phyloP scores from a whole-genome alignment of 2,329 filamentous ascomycete genomes.

The Exophiala sideris region DNA sequence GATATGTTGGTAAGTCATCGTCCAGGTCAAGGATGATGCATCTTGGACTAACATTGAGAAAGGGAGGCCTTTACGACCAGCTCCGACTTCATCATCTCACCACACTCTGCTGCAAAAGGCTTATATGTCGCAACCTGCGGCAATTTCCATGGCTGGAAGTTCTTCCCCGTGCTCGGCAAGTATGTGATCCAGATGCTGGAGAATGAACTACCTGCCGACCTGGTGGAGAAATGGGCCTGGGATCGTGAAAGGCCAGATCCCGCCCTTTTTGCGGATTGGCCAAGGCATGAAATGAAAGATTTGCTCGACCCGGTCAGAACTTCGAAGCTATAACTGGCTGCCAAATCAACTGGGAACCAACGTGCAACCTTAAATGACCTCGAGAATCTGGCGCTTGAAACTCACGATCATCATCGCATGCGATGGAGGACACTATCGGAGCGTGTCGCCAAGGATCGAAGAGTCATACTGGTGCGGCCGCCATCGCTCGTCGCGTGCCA shows the following conservation, averaged over 20 bases:
- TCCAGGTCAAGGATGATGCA: neutral
- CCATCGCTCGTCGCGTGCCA: too few relatives aligned
- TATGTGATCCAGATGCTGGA: constrained; percentile 49
- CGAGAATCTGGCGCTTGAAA: neutral
- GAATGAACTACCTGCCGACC: constrained; percentile 40
- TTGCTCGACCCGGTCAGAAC: constrained; percentile 37
- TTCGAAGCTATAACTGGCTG: constrained; percentile 29
- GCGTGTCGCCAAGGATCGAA: too few relatives aligned
- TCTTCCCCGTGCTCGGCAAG: constrained; percentile 53
- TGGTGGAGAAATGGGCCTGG: constrained; percentile 45
- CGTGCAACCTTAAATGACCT: neutral
- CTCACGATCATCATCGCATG: too few relatives aligned
- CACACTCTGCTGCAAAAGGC: constrained; percentile 40
- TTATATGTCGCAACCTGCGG: constrained; percentile 42
- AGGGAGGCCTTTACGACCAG: constrained; percentile 65
- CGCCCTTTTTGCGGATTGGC: constrained; percentile 54
- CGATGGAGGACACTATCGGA: too few relatives aligned
- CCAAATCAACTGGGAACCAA: neutral
- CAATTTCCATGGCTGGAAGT: constrained; percentile 52
- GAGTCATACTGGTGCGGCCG: too few relatives aligned
- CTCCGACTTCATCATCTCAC: constrained; percentile 50
- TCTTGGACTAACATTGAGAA: constrained; percentile 9
- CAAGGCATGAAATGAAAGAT: constrained; percentile 57
- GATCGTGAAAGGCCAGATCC: constrained; percentile 58
- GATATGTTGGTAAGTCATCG: constrained; percentile 60